Percentiles rank a stretch among this genome's conserved stretches.
phyloP scores from a whole-genome alignment of 306 rosid species.

The Dalbergia cochinchinensis region DNA sequence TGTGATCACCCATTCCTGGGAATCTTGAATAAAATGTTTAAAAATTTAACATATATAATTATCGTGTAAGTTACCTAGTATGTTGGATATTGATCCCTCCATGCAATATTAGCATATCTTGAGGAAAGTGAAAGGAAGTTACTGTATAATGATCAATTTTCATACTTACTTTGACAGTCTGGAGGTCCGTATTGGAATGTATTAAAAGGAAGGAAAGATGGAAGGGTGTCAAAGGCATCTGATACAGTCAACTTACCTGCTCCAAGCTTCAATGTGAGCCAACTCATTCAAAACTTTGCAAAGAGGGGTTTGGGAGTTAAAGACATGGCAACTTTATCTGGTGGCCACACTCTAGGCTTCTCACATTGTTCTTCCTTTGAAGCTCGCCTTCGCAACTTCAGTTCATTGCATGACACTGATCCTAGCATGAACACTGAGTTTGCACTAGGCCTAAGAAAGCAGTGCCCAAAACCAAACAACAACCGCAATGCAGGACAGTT shows the following conservation, averaged over 20 bases:
- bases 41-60: neutral
- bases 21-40: neutral
- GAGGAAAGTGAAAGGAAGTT: neutral
- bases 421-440: slow-evolving; percentile 63
- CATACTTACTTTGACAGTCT: slow-evolving; percentile 50
- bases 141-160: slow-evolving; percentile 1
- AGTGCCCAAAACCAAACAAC: slow-evolving; percentile 69
- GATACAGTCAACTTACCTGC: slow-evolving; percentile 74
- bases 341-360: slow-evolving; percentile 84
- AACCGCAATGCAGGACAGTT: slow-evolving; percentile 61
- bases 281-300: slow-evolving; percentile 69
- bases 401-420: slow-evolving; percentile 58
- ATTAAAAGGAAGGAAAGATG: slow-evolving; percentile 83
- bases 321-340: slow-evolving; percentile 77
- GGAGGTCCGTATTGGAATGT: slow-evolving; percentile 86
- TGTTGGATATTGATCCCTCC: slow-evolving; percentile 19
- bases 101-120: slow-evolving; percentile 40
- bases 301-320: slow-evolving; percentile 73
- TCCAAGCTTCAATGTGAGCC: slow-evolving; percentile 68
- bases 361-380: slow-evolving; percentile 81
- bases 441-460: slow-evolving; percentile 57
- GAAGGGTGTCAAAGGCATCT: slow-evolving; percentile 70
- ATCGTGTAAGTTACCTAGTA: slow-evolving; percentile 19
- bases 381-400: slow-evolving; percentile 60
- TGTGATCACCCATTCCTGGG: neutral